These are phyloP conservation scores for Vanilla planifolia DNA, from an alignment of 106 monocot species.

Conservation along the genomic window DNA sequence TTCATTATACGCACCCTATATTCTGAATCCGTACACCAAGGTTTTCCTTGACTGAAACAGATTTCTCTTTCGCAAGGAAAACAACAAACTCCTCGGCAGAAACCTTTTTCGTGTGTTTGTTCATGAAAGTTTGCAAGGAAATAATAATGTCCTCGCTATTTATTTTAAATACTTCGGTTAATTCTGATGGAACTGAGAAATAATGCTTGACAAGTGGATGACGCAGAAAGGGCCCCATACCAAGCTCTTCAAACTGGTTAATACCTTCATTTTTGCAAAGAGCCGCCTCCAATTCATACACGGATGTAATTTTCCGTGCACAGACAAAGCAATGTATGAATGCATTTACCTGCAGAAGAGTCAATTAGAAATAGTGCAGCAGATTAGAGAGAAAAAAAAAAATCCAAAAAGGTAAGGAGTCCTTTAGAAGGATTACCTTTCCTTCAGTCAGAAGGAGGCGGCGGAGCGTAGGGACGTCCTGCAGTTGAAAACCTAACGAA, in stretches of 20 bases:
- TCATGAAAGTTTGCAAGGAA: slow-evolving; percentile 28
- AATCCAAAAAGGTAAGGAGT: background rate
- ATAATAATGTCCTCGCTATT: slow-evolving; percentile 52
- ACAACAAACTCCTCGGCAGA: slow-evolving; percentile 44
- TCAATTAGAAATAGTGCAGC: no score
- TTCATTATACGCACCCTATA: slow-evolving; percentile 76
- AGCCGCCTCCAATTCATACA: slow-evolving; percentile 70
- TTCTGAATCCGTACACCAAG: slow-evolving; percentile 78
- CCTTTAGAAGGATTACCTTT: slow-evolving; percentile 55
- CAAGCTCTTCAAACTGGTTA: slow-evolving; percentile 69
- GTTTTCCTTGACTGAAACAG: slow-evolving; percentile 44
- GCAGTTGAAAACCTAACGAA: slow-evolving; percentile 65
- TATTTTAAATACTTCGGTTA: slow-evolving; percentile 49
- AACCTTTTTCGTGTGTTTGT: slow-evolving; percentile 28
- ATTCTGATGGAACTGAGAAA: slow-evolving; percentile 49
- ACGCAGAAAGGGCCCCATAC: slow-evolving; percentile 62
- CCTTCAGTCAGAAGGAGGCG: slow-evolving; percentile 51
- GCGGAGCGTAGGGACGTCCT: slow-evolving; percentile 54
- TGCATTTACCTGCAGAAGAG: slow-evolving; percentile 53
- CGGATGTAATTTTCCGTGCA: slow-evolving; percentile 45
- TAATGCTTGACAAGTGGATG: slow-evolving; percentile 67
- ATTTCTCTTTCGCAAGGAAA: slow-evolving; percentile 53
- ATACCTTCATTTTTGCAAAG: slow-evolving; percentile 79
- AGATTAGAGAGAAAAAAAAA: background rate
- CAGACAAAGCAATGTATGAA: slow-evolving; percentile 89